Conservation (phyloP, 2,329 filamentous ascomycete genomes). For the Onygenales sp. region DNA sequence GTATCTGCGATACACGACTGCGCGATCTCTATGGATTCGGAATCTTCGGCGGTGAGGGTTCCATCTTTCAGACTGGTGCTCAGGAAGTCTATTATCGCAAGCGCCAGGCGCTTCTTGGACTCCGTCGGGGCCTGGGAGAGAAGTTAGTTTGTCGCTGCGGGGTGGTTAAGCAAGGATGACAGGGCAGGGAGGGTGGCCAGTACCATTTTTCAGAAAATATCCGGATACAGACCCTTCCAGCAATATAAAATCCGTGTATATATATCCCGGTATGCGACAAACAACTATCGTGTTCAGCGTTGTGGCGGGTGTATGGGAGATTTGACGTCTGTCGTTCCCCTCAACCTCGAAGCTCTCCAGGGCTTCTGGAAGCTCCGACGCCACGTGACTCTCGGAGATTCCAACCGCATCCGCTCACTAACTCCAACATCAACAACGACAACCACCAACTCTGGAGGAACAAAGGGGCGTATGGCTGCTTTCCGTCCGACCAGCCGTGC, state of each 20-base stretch:
- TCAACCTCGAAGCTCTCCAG: background rate
- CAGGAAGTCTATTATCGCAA: conserved; percentile 95
- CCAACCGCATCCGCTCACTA: background rate
- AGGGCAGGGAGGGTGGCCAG: background rate
- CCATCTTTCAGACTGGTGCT: conserved; percentile 75
- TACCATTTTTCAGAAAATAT: conserved; percentile 1
- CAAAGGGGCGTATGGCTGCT: conserved; percentile 7
- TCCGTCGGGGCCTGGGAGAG: conserved; percentile 32
- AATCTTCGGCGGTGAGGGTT: conserved; percentile 76
- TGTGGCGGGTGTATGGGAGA: background rate
- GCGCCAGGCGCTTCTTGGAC: conserved; percentile 79
- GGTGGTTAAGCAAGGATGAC: background rate
- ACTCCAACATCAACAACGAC: conserved; percentile 4
- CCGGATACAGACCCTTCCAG: background rate
- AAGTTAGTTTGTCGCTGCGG: conserved; percentile 1
- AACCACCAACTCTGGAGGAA: background rate
- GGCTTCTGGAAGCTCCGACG: background rate
- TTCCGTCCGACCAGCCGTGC: conserved; percentile 9
- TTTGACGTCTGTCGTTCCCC: background rate
- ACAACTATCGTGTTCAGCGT: background rate
- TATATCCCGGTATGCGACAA: background rate
- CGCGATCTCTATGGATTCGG: conserved; percentile 88
- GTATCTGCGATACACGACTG: conserved; percentile 88
- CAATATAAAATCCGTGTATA: background rate
- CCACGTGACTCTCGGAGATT: conserved; percentile 1